Evolutionary conservation across 805 yeast species (phyloP).

Genomic region (Saccharomyces paradoxus): DNA sequence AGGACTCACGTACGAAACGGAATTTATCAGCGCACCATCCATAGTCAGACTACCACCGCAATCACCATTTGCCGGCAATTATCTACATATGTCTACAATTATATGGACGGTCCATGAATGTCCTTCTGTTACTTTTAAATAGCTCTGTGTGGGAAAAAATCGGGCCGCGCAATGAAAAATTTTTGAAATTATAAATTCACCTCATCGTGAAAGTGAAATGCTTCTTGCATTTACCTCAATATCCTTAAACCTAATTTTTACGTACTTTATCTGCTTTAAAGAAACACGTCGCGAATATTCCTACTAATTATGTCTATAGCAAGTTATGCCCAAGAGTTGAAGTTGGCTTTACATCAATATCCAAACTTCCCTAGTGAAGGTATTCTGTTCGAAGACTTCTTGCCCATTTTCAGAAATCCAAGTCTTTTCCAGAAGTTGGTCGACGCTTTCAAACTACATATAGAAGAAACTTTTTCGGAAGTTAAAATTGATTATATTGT

Average conservation of each 20-base stretch:
- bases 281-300: neutral
- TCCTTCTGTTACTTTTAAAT: neutral
- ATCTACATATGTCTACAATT: neutral
- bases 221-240: neutral
- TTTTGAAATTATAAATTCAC: neutral
- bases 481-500: constrained; percentile 77
- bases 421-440: constrained; percentile 70
- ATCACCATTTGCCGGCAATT: neutral
- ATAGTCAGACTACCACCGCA: neutral
- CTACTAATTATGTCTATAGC: constrained; percentile 21
- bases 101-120: neutral
- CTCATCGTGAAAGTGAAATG: neutral
- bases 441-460: constrained; percentile 68
- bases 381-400: constrained; percentile 86
- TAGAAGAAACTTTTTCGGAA: constrained; percentile 46
- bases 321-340: constrained; percentile 38
- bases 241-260: neutral
- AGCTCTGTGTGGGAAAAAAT: neutral
- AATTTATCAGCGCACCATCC: neutral
- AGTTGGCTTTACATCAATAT: constrained; percentile 59
- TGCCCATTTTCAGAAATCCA: constrained; percentile 87
- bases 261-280: neutral
- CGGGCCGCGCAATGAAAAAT: neutral
- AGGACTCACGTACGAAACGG: neutral
- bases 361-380: constrained; percentile 95